A percentile compares a stretch with the other conserved stretches of the same genome.
These are phyloP conservation scores for Paracorniculantispora psalliotae DNA, from an alignment of 2,329 filamentous ascomycete genomes.

Conservation along the genomic window DNA sequence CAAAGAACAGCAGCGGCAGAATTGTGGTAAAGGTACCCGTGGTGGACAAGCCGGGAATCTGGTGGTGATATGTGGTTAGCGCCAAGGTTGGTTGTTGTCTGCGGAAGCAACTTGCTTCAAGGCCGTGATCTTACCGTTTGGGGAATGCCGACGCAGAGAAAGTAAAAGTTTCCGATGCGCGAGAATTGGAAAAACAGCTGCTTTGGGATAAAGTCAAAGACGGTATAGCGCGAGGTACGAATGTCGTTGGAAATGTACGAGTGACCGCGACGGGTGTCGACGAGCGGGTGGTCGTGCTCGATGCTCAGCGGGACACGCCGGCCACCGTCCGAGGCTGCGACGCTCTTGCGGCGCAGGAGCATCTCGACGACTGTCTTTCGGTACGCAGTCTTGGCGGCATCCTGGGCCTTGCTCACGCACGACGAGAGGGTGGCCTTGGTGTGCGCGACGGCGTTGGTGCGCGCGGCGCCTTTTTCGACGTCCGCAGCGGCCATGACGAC, in stretches of 20 bases:
- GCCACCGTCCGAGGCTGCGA: constrained; percentile 65
- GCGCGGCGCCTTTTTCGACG: not conserved
- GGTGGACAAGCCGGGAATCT: constrained; percentile 66
- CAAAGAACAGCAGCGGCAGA: constrained; percentile 69
- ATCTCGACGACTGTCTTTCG: constrained; percentile 39
- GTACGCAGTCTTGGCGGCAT: constrained; percentile 24
- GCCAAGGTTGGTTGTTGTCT: too few species aligned
- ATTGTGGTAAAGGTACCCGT: constrained; percentile 73
- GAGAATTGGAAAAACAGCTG: constrained; percentile 83
- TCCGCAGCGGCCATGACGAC: not conserved
- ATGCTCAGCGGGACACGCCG: constrained; percentile 41
- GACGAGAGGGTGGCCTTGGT: not conserved
- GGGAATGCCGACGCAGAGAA: constrained; percentile 75
- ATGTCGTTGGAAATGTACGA: constrained; percentile 59
- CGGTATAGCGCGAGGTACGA: constrained; percentile 75
- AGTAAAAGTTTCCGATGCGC: constrained; percentile 82
- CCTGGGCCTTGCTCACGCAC: not conserved
- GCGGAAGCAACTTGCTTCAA: too few species aligned
- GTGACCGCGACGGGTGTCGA: constrained; percentile 46
- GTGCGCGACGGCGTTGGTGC: constrained; percentile 3
- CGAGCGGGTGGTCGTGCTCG: constrained; percentile 34
- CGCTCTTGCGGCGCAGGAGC: constrained; percentile 59
- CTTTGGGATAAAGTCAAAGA: constrained; percentile 80
- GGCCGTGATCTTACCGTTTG: constrained; percentile 52
- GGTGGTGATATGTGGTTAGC: not conserved